These are phyloP conservation scores for Candida insectalens DNA, from an alignment of 805 yeast genomes.

Conservation along the genomic window DNA sequence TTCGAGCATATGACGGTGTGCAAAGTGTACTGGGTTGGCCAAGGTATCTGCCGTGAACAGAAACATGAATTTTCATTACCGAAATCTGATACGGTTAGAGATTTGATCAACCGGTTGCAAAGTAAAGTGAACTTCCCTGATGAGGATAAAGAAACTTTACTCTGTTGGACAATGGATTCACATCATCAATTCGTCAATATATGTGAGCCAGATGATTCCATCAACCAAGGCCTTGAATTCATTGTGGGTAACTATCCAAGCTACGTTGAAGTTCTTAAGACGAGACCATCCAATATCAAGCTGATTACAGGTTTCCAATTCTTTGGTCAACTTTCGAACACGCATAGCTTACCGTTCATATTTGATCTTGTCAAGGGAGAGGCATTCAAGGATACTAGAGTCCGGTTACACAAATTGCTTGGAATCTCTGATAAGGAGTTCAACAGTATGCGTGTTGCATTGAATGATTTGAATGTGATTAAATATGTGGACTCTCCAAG, in stretches of 20 bases:
- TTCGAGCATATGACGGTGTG: slow-evolving; percentile 67
- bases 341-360: slow-evolving; percentile 81
- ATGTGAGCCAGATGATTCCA: slow-evolving; percentile 25
- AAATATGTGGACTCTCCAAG: slow-evolving; percentile 36
- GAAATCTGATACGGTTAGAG: slow-evolving; percentile 43
- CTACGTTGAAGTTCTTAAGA: slow-evolving; percentile 11
- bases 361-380: slow-evolving; percentile 68
- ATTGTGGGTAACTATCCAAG: slow-evolving; percentile 39
- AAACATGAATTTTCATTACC: slow-evolving; percentile 63
- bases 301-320: slow-evolving; percentile 68
- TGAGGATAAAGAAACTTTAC: slow-evolving; percentile 34
- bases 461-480: slow-evolving; percentile 31
- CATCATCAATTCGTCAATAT: slow-evolving; percentile 21
- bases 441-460: slow-evolving; percentile 60
- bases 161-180: slow-evolving; percentile 46
- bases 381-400: slow-evolving; percentile 47
- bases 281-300: slow-evolving; percentile 20
- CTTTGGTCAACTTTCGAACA: slow-evolving; percentile 51
- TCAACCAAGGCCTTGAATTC: slow-evolving; percentile 31
- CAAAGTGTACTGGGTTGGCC: slow-evolving; percentile 62
- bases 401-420: slow-evolving; percentile 55
- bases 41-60: slow-evolving; percentile 62
- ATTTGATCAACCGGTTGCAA: slow-evolving; percentile 46
- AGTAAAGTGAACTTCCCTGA: slow-evolving; percentile 42
- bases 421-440: slow-evolving; percentile 79